Evolutionary conservation across 1,284 basidiomycete species (phyloP).

Genomic region (Athelia psychrophila): DNA sequence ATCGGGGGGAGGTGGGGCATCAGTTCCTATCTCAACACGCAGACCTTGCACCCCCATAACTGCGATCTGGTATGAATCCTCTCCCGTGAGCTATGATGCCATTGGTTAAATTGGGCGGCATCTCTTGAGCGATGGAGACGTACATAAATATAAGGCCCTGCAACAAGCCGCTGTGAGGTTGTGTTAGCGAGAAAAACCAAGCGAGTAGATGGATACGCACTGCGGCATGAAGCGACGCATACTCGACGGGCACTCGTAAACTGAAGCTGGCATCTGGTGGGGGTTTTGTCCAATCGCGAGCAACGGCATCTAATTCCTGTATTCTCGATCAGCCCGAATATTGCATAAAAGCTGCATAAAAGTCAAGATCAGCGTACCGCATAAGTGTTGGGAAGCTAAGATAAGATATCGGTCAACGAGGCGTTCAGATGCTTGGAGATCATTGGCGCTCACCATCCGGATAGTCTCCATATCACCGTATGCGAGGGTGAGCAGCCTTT

Average conservation of each 20-base stretch:
- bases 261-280: constrained; percentile 71
- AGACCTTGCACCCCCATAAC: constrained; percentile 74
- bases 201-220: constrained; percentile 37
- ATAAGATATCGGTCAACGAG: too few species aligned
- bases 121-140: constrained; percentile 22
- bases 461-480: constrained; percentile 83
- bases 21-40: constrained; percentile 77
- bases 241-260: constrained; percentile 78
- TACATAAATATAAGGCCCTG: constrained; percentile 78
- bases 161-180: constrained; percentile 58
- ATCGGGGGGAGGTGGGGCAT: constrained; percentile 74
- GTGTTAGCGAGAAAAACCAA: constrained; percentile 8
- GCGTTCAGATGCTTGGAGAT: neutral
- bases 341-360: neutral
- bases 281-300: constrained; percentile 81
- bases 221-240: constrained; percentile 74
- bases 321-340: neutral
- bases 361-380: constrained; percentile 35
- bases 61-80: constrained; percentile 83
- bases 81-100: constrained; percentile 58
- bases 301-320: constrained; percentile 73
- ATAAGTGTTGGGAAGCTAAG: constrained; percentile 61
- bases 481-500: constrained; percentile 75
- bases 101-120: constrained; percentile 8
- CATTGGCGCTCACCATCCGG: constrained; percentile 50